Base-by-base conservation (phyloP, 2,329 filamentous ascomycete species). In the Penicillium sp. region DNA sequence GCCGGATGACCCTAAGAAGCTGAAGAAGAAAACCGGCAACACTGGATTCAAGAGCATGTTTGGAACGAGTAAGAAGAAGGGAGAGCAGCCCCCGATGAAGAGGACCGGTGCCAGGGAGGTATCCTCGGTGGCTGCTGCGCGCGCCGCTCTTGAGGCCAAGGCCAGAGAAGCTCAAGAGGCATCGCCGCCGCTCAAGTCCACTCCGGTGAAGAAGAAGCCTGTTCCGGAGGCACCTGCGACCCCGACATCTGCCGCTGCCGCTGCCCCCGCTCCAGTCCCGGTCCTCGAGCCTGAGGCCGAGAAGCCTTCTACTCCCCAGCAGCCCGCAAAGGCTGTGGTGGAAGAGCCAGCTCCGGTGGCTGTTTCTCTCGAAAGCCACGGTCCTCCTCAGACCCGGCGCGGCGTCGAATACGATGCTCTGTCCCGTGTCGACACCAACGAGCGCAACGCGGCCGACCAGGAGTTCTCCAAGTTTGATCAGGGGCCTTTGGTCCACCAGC, bases 401-500 rank as follows among this genome's bases (percentile, higher is more conserved):
- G 60, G 68, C 77, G 54, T 80, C 74, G 66, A 74, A 62, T 60
- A 78, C 79, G 75, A 76, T 78, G 58, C 75, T 68, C 66, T 82
- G 4, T 86, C 86, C 5, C 80, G 78, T 4, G 76, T 85, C 31
- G 80, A 82, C 60, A 83, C 72, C 29, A 68, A 69, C 46, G 74
- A 76, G 56, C 67, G 68, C 44, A 68, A 66, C 33, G 69, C 71
- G n/a, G 72, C 74, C 12, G 70, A 75, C 38, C 67, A 65, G 4
- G 75, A 76, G 45, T 84, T 84, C 62, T 80, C 79, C 13, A 76
- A 75, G 23, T 97, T 97, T 64, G 87, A 93, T 63, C 92, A 97
- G 72, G 93, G 91, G 2, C 93, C 93, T 1, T 78, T 96, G 23
- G 71, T 81, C 8, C 90, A 97, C 49, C 87, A 93, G 67, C 92